Evolutionary conservation across 257 asterid species (phyloP).

Genomic region (Linderniella brevidens): DNA sequence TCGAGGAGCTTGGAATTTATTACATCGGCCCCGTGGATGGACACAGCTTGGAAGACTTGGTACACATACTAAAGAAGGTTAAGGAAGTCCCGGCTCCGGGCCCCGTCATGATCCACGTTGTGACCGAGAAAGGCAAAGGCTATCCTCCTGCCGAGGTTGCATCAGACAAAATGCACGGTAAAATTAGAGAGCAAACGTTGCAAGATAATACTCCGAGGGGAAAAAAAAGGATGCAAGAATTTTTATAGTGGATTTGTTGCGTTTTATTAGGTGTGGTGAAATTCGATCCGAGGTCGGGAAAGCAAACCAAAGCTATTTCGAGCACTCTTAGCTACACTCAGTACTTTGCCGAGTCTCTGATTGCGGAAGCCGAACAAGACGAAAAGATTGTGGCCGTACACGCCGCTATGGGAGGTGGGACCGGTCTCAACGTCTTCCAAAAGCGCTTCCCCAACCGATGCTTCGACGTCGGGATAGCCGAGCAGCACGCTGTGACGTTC

Average conservation of each 20-base stretch:
- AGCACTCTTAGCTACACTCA: slow-evolving; percentile 23
- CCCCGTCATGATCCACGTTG: slow-evolving; percentile 30
- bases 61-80: slow-evolving; percentile 19
- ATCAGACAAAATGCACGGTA: slow-evolving; percentile 41
- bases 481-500: slow-evolving; percentile 47
- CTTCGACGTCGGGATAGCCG: slow-evolving; percentile 43
- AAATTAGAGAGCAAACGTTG: too few relatives aligned
- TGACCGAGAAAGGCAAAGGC: slow-evolving; percentile 41
- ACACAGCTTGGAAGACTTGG: slow-evolving; percentile 31
- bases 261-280: slow-evolving; percentile 24
- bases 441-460: slow-evolving; percentile 27
- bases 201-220: too few relatives aligned
- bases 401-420: slow-evolving; percentile 59
- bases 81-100: slow-evolving; percentile 28
- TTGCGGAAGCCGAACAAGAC: slow-evolving; percentile 34
- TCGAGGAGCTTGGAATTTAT: slow-evolving; percentile 35
- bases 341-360: slow-evolving; percentile 34
- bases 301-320: slow-evolving; percentile 18
- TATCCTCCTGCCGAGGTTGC: slow-evolving; percentile 40
- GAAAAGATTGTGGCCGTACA: slow-evolving; percentile 32
- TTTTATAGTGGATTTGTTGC: too few relatives aligned
- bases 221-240: too few relatives aligned
- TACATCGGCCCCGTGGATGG: slow-evolving; percentile 45
- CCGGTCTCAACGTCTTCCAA: slow-evolving; percentile 31
- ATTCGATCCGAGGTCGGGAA: slow-evolving; percentile 29